phyloP scores from a whole-genome alignment of 805 yeast genomes.

The Wickerhamiella lipophila region DNA sequence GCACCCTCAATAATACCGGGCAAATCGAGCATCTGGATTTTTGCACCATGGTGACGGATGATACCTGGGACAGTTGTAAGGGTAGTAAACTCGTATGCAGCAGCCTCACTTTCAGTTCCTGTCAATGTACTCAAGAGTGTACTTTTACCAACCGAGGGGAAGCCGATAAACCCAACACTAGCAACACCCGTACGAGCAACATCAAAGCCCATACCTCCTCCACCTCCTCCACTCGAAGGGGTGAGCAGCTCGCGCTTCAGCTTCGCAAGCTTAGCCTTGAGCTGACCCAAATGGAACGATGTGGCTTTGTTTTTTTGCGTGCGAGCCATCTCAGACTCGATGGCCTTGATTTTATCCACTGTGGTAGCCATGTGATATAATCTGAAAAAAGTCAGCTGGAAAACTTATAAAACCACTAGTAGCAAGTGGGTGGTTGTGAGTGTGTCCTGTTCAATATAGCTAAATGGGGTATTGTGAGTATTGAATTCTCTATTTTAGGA shows the following conservation, averaged over 20 bases:
- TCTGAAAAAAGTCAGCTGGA: background rate
- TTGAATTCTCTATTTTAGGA: too few relatives aligned
- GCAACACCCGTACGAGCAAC: slow-evolving; percentile 99
- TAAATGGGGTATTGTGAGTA: too few relatives aligned
- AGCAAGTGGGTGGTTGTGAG: too few relatives aligned
- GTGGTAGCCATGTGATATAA: slow-evolving; percentile 42
- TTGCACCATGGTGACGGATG: slow-evolving; percentile 91
- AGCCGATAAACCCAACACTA: slow-evolving; percentile 93
- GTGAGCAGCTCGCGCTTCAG: slow-evolving; percentile 81
- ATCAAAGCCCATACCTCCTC: slow-evolving; percentile 93
- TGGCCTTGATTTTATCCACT: slow-evolving; percentile 52
- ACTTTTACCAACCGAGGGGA: slow-evolving; percentile 78
- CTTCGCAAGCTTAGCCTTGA: slow-evolving; percentile 92
- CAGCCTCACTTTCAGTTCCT: slow-evolving; percentile 95
- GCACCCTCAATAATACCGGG: slow-evolving; percentile 98
- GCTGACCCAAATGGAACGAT: slow-evolving; percentile 90
- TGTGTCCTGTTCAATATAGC: too few relatives aligned
- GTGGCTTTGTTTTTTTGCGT: slow-evolving; percentile 98
- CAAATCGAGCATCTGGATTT: slow-evolving; percentile 92
- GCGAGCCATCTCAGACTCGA: slow-evolving; percentile 95
- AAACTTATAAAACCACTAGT: too few relatives aligned
- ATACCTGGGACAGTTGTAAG: slow-evolving; percentile 96
- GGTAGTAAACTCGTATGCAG: slow-evolving; percentile 93
- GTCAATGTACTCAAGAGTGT: slow-evolving; percentile 80
- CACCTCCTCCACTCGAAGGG: slow-evolving; percentile 63